Percentiles rank a stretch among this genome's conserved stretches.
Evolutionary conservation across 2,329 filamentous ascomycete genomes (phyloP).

Genomic region (Alternaria sp.): DNA sequence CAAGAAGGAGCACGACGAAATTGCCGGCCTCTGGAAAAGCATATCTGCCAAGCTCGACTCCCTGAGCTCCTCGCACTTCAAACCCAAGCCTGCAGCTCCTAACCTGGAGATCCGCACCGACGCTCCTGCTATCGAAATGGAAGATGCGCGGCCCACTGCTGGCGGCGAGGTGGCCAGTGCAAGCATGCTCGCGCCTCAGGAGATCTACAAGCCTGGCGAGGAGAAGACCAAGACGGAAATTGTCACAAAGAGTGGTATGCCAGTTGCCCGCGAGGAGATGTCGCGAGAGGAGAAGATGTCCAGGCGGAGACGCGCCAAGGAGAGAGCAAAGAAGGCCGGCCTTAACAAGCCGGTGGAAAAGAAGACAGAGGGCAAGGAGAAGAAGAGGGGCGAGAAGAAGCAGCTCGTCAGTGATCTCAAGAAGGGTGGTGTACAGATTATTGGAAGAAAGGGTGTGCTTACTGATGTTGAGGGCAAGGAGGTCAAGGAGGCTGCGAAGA

Average conservation of each 20-base stretch:
- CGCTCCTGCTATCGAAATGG: slow-evolving; percentile 91
- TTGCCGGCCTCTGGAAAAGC: slow-evolving; percentile 83
- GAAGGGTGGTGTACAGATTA: slow-evolving; percentile 89
- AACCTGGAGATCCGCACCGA: slow-evolving; percentile 87
- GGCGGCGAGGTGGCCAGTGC: slow-evolving; percentile 74
- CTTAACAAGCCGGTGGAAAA: slow-evolving; percentile 55
- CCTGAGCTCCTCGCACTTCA: slow-evolving; percentile 94
- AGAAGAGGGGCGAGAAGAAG: slow-evolving; percentile 67
- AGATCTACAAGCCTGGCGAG: slow-evolving; percentile 86
- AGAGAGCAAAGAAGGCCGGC: slow-evolving; percentile 77
- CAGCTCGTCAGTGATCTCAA: slow-evolving; percentile 73
- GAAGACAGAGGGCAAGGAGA: slow-evolving; percentile 57
- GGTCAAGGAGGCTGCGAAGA: slow-evolving; percentile 54
- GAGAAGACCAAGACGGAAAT: slow-evolving; percentile 75
- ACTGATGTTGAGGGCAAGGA: slow-evolving; percentile 85
- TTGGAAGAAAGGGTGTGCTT: slow-evolving; percentile 88
- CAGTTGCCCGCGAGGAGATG: slow-evolving; percentile 86
- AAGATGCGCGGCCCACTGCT: slow-evolving; percentile 89
- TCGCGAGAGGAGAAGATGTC: slow-evolving; percentile 83
- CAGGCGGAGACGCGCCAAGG: slow-evolving; percentile 82
- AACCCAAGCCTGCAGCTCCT: slow-evolving; percentile 84
- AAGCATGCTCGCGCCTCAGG: slow-evolving; percentile 89
- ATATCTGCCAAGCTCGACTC: slow-evolving; percentile 84
- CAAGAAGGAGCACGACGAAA: slow-evolving; percentile 82
- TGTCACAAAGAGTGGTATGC: slow-evolving; percentile 78